These are phyloP conservation scores for Mucor racemosus DNA, from an alignment of 371 early-diverging fungal species.

Conservation along the genomic window DNA sequence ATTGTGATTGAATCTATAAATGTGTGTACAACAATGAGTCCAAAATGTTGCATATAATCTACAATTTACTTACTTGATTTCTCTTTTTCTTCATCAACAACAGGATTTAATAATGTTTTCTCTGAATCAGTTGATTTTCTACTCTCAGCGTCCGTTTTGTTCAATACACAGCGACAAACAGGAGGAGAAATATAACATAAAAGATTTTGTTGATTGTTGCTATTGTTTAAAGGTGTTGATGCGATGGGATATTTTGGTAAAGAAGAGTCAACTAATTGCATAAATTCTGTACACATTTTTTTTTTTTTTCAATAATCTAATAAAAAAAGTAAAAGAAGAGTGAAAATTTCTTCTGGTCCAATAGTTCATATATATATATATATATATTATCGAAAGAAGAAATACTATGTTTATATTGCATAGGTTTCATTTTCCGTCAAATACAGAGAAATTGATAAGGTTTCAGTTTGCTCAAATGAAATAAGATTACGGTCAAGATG, in stretches of 20 bases:
- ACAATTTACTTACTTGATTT: background rate
- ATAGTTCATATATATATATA: background rate
- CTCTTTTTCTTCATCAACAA: background rate
- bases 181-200: background rate
- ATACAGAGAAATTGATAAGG: background rate
- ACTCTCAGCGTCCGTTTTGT: background rate
- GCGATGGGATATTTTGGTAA: background rate
- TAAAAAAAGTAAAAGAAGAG: background rate
- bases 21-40: no score
- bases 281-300: constrained; percentile 4
- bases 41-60: background rate
- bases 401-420: background rate
- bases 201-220: background rate
- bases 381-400: background rate
- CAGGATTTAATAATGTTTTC: background rate
- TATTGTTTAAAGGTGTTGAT: background rate
- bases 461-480: background rate
- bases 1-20: background rate
- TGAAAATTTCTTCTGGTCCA: background rate
- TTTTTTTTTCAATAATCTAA: no score
- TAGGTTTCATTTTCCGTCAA: background rate
- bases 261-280: background rate
- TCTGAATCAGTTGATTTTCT: background rate
- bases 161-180: background rate
- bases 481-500: background rate